These are phyloP conservation scores for Spizellomyces punctatus DNA, from an alignment of 192 early-diverging fungal species.

Conservation along the genomic window DNA sequence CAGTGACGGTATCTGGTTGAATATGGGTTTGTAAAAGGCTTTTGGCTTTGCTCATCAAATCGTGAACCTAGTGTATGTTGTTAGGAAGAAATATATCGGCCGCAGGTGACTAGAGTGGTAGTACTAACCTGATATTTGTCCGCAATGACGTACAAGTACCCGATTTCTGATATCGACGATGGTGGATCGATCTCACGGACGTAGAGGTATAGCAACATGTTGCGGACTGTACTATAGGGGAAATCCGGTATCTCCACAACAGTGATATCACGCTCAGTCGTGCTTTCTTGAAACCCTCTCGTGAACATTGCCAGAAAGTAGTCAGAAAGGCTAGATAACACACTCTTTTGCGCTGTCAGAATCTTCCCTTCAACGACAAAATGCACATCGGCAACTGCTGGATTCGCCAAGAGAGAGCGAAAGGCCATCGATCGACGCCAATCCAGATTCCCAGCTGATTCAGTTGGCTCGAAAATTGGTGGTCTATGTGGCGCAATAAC, in stretches of 20 bases:
- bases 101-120: too few relatives aligned
- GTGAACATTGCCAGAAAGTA: constrained; percentile 37
- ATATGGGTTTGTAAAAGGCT: too few relatives aligned
- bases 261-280: not conserved
- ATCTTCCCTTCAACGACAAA: constrained; percentile 30
- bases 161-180: not conserved
- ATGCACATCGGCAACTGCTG: constrained; percentile 34
- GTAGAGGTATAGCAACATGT: constrained; percentile 31
- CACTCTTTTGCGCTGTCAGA: constrained; percentile 34
- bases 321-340: constrained; percentile 24
- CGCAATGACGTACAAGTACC: constrained; percentile 6
- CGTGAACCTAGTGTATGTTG: too few relatives aligned
- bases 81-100: too few relatives aligned
- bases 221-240: constrained; percentile 24
- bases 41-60: too few relatives aligned
- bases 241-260: constrained; percentile 31
- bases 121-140: not conserved
- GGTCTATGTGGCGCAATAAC: not conserved
- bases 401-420: constrained; percentile 19
- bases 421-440: constrained; percentile 19
- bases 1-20: too few relatives aligned
- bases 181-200: constrained; percentile 2
- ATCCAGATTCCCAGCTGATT: constrained; percentile 3
- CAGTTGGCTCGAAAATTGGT: not conserved
- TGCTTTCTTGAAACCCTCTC: constrained; percentile 10